These are phyloP conservation scores for Globisporangium irregulare DNA, from an alignment of 352 stramenopile species.

Conservation along the genomic window DNA sequence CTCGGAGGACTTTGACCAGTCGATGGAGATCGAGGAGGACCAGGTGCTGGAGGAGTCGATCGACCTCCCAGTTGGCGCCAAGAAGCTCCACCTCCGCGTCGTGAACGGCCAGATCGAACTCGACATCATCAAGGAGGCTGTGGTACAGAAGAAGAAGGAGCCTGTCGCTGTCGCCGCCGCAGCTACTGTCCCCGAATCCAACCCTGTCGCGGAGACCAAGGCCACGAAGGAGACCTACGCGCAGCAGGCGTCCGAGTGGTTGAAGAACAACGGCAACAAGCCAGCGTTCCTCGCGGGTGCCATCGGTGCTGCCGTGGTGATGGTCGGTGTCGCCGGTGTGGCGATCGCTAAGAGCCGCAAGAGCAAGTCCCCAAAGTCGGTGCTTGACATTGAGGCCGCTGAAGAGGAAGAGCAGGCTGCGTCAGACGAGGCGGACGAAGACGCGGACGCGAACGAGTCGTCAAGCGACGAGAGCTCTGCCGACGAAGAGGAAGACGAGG, in stretches of 20 bases:
- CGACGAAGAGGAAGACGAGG: constrained; percentile 34
- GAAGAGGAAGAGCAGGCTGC: constrained; percentile 35
- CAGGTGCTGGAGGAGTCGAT: constrained; percentile 44
- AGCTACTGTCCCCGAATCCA: constrained; percentile 13
- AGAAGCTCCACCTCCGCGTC: constrained; percentile 44
- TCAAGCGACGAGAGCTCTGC: constrained; percentile 39
- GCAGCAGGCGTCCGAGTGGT: constrained; percentile 37
- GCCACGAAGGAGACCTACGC: constrained; percentile 34
- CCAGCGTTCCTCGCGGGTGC: constrained; percentile 33
- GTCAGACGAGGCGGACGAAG: constrained; percentile 34
- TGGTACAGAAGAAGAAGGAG: constrained; percentile 20
- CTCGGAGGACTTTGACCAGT: constrained; percentile 47
- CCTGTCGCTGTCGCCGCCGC: neutral
- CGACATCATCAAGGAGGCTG: constrained; percentile 43
- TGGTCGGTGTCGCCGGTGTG: constrained; percentile 41
- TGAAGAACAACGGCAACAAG: constrained; percentile 36
- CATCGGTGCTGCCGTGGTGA: constrained; percentile 43
- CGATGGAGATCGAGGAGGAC: constrained; percentile 39
- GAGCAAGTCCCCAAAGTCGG: constrained; percentile 33
- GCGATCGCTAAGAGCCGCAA: constrained; percentile 49
- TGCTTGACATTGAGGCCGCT: constrained; percentile 31
- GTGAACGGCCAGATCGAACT: constrained; percentile 47
- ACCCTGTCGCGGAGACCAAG: constrained; percentile 15
- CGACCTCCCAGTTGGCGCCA: constrained; percentile 41
- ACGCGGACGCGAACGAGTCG: constrained; percentile 29